A percentile compares a stretch with the other conserved stretches of the same genome.
phyloP scores from a whole-genome alignment of 805 yeast species.

The Yarrowia sp. region DNA sequence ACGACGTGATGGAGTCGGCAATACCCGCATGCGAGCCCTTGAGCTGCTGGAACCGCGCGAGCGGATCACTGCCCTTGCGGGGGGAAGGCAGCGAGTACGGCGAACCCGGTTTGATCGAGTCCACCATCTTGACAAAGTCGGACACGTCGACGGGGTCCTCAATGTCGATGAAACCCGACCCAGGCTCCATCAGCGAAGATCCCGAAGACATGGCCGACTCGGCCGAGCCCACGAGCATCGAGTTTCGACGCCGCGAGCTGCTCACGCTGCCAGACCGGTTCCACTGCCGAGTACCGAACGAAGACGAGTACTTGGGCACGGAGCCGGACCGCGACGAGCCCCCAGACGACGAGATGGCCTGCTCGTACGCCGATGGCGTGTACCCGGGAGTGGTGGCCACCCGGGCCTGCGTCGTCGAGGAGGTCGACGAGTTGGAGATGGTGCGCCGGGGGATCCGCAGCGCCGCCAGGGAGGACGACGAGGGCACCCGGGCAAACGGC shows the following conservation, averaged over 20 bases:
- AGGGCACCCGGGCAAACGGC: slow-evolving; percentile 54
- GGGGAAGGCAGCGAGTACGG: slow-evolving; percentile 42
- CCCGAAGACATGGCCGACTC: slow-evolving; percentile 44
- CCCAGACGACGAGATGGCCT: slow-evolving; percentile 44
- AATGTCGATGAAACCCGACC: slow-evolving; percentile 57
- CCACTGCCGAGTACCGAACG: slow-evolving; percentile 51
- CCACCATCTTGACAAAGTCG: slow-evolving; percentile 75
- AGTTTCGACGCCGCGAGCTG: slow-evolving; percentile 67
- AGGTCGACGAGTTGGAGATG: slow-evolving; percentile 42
- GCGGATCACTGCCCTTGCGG: slow-evolving; percentile 42
- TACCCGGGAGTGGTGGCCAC: slow-evolving; percentile 22
- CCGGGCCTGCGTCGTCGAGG: slow-evolving; percentile 39
- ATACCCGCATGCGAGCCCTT: slow-evolving; percentile 49
- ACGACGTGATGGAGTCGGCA: slow-evolving; percentile 50
- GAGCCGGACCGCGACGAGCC: slow-evolving; percentile 47
- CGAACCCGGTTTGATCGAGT: slow-evolving; percentile 63
- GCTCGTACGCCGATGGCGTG: slow-evolving; percentile 44
- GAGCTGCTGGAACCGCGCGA: slow-evolving; percentile 50
- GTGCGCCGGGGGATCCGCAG: slow-evolving; percentile 51
- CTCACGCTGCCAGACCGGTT: slow-evolving; percentile 44
- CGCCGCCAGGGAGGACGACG: slow-evolving; percentile 55
- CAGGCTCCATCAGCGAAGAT: slow-evolving; percentile 48
- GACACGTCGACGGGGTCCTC: slow-evolving; percentile 53
- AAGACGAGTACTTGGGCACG: slow-evolving; percentile 43
- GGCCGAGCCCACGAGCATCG: slow-evolving; percentile 49